A percentile compares a stretch with the other conserved stretches of the same genome.
These are phyloP conservation scores for Chlorella vulgaris DNA, from an alignment of 139 green algal genomes.

Conservation along the genomic window DNA sequence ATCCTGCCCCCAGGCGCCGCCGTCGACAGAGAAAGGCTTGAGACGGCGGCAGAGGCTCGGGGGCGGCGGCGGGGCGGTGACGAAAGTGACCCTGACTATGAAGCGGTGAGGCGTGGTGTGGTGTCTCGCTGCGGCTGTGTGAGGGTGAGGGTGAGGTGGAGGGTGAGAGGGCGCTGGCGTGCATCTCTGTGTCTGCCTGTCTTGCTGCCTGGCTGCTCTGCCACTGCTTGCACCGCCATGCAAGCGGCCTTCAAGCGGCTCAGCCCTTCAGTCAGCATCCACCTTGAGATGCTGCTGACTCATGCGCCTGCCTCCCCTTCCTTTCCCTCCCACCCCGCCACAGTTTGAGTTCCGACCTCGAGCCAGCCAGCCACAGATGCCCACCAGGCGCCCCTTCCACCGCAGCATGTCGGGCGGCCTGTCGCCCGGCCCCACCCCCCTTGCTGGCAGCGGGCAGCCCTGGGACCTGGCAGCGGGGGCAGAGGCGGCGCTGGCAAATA, in stretches of 20 bases:
- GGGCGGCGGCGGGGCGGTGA: slow-evolving; percentile 11
- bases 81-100: slow-evolving; percentile 44
- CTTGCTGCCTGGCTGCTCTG: too few relatives aligned
- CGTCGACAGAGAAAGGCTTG: slow-evolving; percentile 4
- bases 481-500: slow-evolving; percentile 10
- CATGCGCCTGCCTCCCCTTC: too few relatives aligned
- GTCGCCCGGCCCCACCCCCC: not conserved
- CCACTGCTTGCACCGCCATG: too few relatives aligned
- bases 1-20: slow-evolving; percentile 52
- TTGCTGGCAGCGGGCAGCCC: not conserved
- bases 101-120: slow-evolving; percentile 3
- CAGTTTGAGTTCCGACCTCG: slow-evolving; percentile 32
- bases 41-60: not conserved
- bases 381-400: not conserved
- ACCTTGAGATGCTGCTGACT: too few relatives aligned
- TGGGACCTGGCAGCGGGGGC: not conserved
- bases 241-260: too few relatives aligned
- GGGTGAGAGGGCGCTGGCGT: not conserved
- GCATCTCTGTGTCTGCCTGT: too few relatives aligned
- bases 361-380: too few relatives aligned
- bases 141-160: not conserved
- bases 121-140: not conserved
- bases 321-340: too few relatives aligned
- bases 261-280: too few relatives aligned
- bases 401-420: slow-evolving; percentile 16